These are phyloP conservation scores for Neofusicoccum parvum DNA, from an alignment of 2,329 filamentous ascomycete genomes.

Conservation along the genomic window DNA sequence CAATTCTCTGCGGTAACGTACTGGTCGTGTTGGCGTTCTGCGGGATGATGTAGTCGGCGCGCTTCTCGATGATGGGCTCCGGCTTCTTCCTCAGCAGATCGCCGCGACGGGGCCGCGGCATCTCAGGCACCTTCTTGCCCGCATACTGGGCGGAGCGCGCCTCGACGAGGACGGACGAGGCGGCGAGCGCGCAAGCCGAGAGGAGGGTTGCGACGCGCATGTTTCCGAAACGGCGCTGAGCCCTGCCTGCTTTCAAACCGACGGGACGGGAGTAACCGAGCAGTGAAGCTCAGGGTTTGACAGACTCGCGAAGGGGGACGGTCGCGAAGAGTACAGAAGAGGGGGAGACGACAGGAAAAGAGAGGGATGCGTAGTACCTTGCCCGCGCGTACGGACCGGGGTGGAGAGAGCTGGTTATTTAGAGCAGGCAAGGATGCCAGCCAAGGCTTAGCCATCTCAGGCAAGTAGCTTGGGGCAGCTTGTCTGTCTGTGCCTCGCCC, in stretches of 20 bases:
- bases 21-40: constrained; percentile 46
- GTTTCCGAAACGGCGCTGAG: not conserved
- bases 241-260: not conserved
- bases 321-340: not conserved
- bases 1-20: constrained; percentile 29
- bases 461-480: constrained; percentile 11
- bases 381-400: not conserved
- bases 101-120: constrained; percentile 31
- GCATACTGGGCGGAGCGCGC: constrained; percentile 15
- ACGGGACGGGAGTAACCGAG: not conserved
- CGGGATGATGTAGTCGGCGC: constrained; percentile 37
- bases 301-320: not conserved
- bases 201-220: constrained; percentile 9
- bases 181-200: constrained; percentile 9
- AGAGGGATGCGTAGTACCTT: not conserved
- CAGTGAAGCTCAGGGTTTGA: not conserved
- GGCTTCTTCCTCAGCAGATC: constrained; percentile 24
- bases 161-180: constrained; percentile 8
- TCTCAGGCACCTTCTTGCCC: constrained; percentile 22
- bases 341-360: not conserved
- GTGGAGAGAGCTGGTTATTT: not conserved
- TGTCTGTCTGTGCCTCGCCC: not conserved
- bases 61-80: not conserved
- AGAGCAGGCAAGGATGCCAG: not conserved
- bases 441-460: constrained; percentile 8